Conservation (phyloP, 352 stramenopile species). For the Globisporangium emineosum region DNA sequence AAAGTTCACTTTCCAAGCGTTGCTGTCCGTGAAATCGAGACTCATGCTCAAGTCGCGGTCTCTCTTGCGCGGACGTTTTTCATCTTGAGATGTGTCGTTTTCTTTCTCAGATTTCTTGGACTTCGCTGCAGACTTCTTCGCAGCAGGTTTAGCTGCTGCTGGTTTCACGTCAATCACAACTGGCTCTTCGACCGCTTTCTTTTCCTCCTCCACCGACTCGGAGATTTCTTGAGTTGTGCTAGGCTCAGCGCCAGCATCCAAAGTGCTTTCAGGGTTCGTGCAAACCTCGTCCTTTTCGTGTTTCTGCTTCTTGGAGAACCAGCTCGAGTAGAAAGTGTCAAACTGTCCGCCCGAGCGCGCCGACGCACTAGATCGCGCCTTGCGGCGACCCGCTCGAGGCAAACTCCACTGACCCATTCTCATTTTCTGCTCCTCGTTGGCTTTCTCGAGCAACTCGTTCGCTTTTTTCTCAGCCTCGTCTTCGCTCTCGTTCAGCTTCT, state of each 20-base stretch:
- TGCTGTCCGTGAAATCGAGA: constrained; percentile 68
- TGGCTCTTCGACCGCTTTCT: background rate
- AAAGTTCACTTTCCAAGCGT: constrained; percentile 74
- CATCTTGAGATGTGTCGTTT: constrained; percentile 27
- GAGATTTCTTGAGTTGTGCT: background rate
- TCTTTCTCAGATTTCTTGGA: constrained; percentile 11
- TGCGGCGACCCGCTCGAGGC: constrained; percentile 42
- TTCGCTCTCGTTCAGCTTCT: constrained; percentile 19
- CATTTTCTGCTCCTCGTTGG: constrained; percentile 50
- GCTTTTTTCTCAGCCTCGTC: constrained; percentile 21
- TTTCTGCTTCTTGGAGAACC: constrained; percentile 60
- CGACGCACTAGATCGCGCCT: constrained; percentile 37
- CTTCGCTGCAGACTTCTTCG: background rate
- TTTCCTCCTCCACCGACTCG: background rate
- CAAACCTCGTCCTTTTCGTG: constrained; percentile 27
- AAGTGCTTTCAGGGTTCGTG: background rate
- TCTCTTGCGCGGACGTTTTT: constrained; percentile 24
- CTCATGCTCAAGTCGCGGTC: constrained; percentile 61
- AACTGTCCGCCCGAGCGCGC: constrained; percentile 47
- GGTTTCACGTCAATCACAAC: background rate
- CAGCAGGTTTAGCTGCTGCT: background rate
- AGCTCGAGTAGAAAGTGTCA: constrained; percentile 73
- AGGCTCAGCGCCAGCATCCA: background rate
- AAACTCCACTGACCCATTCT: constrained; percentile 74
- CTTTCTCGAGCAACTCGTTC: constrained; percentile 24